A percentile compares a stretch with the other conserved stretches of the same genome.
Evolutionary conservation across 2,329 filamentous ascomycete genomes (phyloP).

Genomic region (Colletotrichum limetticola): DNA sequence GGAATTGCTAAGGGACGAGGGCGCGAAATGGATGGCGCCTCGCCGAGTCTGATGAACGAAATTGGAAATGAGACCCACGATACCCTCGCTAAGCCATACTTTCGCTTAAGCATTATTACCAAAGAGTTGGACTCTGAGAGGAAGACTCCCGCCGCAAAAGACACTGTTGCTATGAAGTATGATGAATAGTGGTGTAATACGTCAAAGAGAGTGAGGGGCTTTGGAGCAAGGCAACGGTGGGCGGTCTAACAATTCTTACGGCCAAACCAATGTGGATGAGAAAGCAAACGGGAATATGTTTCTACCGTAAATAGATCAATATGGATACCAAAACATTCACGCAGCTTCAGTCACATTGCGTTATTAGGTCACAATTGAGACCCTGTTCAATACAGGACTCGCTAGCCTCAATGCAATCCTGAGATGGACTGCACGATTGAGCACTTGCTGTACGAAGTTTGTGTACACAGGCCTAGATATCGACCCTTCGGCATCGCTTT

Average conservation of each 20-base stretch:
- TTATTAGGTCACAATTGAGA: neutral
- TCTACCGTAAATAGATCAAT: constrained; percentile 12
- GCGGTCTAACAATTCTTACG: neutral
- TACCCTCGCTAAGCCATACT: constrained; percentile 31
- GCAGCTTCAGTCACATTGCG: neutral
- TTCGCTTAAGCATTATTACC: constrained; percentile 16
- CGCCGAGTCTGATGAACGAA: constrained; percentile 11
- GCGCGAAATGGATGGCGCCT: neutral
- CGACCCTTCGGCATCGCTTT: neutral
- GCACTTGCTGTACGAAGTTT: constrained; percentile 8
- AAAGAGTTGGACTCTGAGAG: constrained; percentile 6
- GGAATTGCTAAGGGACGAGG: neutral
- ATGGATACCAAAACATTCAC: neutral
- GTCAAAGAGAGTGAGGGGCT: neutral
- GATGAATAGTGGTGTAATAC: constrained; percentile 3
- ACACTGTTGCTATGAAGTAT: neutral
- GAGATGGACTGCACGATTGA: neutral
- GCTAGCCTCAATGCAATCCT: neutral
- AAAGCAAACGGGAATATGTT: neutral
- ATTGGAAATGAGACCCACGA: constrained; percentile 29
- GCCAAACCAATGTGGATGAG: constrained; percentile 1
- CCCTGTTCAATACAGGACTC: neutral
- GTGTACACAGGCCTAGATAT: constrained; percentile 15
- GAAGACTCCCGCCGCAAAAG: neutral
- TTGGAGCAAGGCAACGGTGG: neutral